Percentiles rank a stretch among this genome's conserved stretches.
These are phyloP conservation scores for Xylariaceae sp. DNA, from an alignment of 2,329 filamentous ascomycete species.

Conservation along the genomic window DNA sequence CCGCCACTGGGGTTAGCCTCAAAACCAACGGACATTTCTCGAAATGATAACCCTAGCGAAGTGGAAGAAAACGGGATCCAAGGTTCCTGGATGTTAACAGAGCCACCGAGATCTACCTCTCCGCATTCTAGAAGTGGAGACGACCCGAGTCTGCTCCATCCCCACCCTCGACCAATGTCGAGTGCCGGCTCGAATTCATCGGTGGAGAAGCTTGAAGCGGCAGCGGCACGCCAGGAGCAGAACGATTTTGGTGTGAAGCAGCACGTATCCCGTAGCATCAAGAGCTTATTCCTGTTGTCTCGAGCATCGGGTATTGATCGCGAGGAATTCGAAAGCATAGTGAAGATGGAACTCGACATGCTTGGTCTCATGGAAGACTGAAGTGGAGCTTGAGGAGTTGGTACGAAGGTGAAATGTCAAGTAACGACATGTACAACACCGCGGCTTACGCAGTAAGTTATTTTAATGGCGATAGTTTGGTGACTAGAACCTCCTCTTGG, in stretches of 20 bases:
- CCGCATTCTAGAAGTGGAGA: slow-evolving; percentile 44
- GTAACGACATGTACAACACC: slow-evolving; percentile 10
- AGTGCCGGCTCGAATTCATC: slow-evolving; percentile 64
- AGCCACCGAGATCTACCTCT: slow-evolving; percentile 49
- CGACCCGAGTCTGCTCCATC: slow-evolving; percentile 49
- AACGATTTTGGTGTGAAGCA: slow-evolving; percentile 77
- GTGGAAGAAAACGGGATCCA: slow-evolving; percentile 45
- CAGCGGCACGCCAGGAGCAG: slow-evolving; percentile 62
- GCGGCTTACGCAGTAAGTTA: not conserved
- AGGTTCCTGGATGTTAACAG: slow-evolving; percentile 52
- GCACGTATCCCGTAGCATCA: slow-evolving; percentile 77
- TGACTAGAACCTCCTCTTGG: slow-evolving; percentile 3
- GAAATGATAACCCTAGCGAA: slow-evolving; percentile 35
- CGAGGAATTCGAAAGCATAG: slow-evolving; percentile 75
- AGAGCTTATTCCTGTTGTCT: slow-evolving; percentile 76
- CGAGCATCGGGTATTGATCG: slow-evolving; percentile 73
- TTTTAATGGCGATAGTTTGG: not conserved
- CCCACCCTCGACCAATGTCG: slow-evolving; percentile 64
- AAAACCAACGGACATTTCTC: slow-evolving; percentile 31
- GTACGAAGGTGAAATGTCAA: not conserved
- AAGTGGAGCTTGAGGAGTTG: not conserved
- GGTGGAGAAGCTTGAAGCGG: slow-evolving; percentile 66
- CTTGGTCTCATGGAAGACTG: slow-evolving; percentile 70
- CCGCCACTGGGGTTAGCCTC: slow-evolving; percentile 45
- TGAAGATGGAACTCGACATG: slow-evolving; percentile 74